A percentile compares a stretch with the other conserved stretches of the same genome.
These are phyloP conservation scores for Podospora australis DNA, from an alignment of 495 filamentous ascomycete species.

Conservation along the genomic window DNA sequence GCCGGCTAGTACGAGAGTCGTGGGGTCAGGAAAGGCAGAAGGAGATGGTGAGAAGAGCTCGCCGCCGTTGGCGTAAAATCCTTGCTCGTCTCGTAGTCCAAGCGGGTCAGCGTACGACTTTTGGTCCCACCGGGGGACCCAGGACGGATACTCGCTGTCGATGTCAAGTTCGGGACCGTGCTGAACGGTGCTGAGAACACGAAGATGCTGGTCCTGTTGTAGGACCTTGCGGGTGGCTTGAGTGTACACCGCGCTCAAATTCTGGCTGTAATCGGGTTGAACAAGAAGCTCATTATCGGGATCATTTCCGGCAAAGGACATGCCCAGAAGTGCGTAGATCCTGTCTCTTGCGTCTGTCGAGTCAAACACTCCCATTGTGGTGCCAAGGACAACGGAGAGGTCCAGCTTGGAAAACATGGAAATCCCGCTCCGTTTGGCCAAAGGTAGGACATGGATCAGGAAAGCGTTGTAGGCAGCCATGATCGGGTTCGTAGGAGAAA, in stretches of 20 bases:
- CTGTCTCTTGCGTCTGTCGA: constrained; percentile 9
- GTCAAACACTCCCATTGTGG: constrained; percentile 3
- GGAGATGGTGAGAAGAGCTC: constrained; percentile 4
- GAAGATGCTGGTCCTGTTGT: constrained; percentile 8
- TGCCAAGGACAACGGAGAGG: constrained; percentile 6
- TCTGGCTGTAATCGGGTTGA: constrained; percentile 5
- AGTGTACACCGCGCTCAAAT: background rate
- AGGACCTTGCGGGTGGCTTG: constrained; percentile 4
- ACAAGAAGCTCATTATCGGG: background rate
- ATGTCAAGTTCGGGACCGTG: constrained; percentile 7
- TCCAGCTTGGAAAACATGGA: constrained; percentile 10
- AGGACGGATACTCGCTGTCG: background rate
- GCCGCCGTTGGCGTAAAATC: constrained; percentile 12
- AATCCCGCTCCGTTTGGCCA: constrained; percentile 4
- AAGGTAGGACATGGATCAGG: constrained; percentile 6
- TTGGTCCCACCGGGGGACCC: constrained; percentile 8
- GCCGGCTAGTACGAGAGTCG: background rate
- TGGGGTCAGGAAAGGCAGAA: background rate
- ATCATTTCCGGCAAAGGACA: constrained; percentile 11
- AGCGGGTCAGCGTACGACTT: constrained; percentile 6
- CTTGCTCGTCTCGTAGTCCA: constrained; percentile 6
- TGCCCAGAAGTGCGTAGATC: constrained; percentile 10
- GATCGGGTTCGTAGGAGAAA: background rate
- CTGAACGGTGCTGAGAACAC: constrained; percentile 6
- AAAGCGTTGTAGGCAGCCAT: constrained; percentile 10